Base-by-base conservation (phyloP, 345 rosid genomes). In the Conringia planisiliqua region DNA sequence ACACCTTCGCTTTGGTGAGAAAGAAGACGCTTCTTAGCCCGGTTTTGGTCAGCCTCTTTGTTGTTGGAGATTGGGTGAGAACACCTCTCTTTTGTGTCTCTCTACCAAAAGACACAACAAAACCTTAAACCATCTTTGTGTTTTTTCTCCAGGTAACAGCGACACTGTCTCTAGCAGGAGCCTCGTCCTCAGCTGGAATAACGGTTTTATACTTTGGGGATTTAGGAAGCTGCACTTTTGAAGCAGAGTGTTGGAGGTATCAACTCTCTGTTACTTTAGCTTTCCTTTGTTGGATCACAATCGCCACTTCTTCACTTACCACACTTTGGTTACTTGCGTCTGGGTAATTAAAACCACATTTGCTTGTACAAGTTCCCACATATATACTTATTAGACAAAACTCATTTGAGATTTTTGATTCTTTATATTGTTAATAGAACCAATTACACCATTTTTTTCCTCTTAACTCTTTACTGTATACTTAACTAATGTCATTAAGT, bases 21-120 rank as follows among this genome's bases (percentile, higher is more conserved):
- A 86, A 84, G 88, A 87, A 84, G 79, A 84, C 80, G 38, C 82
- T 89, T 30, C 85, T 78, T 30, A 81, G 77, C 40, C 80, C 86
- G 0, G 74, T 87, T 74, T 64, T 89, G 64, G 82, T 91, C 80
- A 85, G 91, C 80, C 90, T 91, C 52, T 93, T 91, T 56, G 92
- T 89, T 16, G 89, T 93, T 29, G 98, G 98, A 82, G 97, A 91
- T 55, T 86, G 92, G 94, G 96, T 91, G 20, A 81, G 81, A 46
- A 27, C 10, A 5, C 66, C 80, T 29, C 20, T 55, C 71, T 65
- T 50, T 33, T 10, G n/a, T 26, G 4, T 18, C 24, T 18, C 56
- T 26, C 54, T 47, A 10, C 22, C 24, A 47, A 50, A 18, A n/a
- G 3, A 46, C 39, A 29, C 46, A 29, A 13, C 29, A 55, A 24